Conservation (phyloP, 352 stramenopile species). For the Peronospora farinosa region DNA sequence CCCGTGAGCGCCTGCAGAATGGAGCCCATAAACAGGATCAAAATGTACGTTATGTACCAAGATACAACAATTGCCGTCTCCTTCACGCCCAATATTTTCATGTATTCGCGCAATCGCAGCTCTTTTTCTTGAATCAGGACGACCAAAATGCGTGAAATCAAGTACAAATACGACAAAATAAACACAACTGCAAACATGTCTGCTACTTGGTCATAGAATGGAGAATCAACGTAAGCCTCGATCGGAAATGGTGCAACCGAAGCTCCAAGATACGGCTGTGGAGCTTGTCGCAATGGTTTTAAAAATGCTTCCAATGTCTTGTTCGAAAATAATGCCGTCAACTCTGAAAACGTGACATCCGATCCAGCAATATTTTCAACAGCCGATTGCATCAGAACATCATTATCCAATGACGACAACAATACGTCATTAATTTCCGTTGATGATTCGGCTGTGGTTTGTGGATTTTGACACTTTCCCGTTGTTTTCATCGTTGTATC, state of each 20-base stretch:
- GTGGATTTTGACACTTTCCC: conserved; percentile 13
- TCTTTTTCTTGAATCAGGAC: conserved; percentile 92
- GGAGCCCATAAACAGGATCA: conserved; percentile 66
- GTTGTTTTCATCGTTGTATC: conserved; percentile 12
- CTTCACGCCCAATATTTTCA: conserved; percentile 91
- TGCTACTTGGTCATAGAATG: conserved; percentile 68
- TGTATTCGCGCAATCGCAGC: conserved; percentile 83
- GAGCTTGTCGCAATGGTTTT: conserved; percentile 45
- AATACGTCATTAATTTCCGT: conserved; percentile 29
- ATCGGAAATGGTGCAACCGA: conserved; percentile 53
- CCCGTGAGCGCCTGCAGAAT: conserved; percentile 57
- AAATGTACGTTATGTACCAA: conserved; percentile 80
- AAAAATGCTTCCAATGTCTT: conserved; percentile 35
- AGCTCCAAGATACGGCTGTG: conserved; percentile 45
- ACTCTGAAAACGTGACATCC: conserved; percentile 18
- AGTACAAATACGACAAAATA: conserved; percentile 88
- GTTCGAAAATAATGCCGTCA: conserved; percentile 23
- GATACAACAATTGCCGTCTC: conserved; percentile 55
- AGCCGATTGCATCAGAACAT: conserved; percentile 32
- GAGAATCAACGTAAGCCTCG: conserved; percentile 42
- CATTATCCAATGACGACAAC: conserved; percentile 35
- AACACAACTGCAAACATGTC: conserved; percentile 86
- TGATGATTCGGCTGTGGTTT: conserved; percentile 22
- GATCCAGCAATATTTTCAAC: conserved; percentile 20
- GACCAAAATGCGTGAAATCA: conserved; percentile 78